phyloP scores from a whole-genome alignment of 805 yeast genomes.

The Clavispora asparagi region DNA sequence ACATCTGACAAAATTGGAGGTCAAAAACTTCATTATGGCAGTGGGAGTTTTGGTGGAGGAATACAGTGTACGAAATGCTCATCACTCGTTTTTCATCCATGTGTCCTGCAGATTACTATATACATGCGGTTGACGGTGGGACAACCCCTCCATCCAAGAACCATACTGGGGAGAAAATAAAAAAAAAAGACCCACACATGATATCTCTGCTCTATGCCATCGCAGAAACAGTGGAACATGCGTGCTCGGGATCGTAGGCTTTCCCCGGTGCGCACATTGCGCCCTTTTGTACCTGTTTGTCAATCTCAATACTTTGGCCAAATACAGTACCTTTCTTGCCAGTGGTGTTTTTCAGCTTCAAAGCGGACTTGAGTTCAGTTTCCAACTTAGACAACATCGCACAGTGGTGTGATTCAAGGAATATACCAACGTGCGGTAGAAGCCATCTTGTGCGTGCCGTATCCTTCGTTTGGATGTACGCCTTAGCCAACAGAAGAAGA shows the following conservation, averaged over 20 bases:
- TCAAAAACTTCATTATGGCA: slow-evolving; percentile 75
- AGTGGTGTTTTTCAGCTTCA: background rate
- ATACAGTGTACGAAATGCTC: background rate
- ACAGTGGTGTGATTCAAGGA: background rate
- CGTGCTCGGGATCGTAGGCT: background rate
- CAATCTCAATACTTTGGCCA: background rate
- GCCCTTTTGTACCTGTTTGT: background rate
- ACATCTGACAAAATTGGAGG: slow-evolving; percentile 96
- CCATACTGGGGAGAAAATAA: background rate
- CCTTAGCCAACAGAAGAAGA: slow-evolving; percentile 5
- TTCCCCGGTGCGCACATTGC: background rate
- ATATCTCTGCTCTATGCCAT: background rate
- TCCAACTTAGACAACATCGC: background rate
- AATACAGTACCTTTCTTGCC: background rate
- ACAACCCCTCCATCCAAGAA: background rate
- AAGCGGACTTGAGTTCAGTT: background rate
- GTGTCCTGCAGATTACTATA: slow-evolving; percentile 1
- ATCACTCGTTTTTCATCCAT: background rate
- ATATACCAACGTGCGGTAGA: slow-evolving; percentile 1
- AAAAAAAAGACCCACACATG: background rate
- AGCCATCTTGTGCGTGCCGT: slow-evolving; percentile 11
- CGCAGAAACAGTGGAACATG: background rate
- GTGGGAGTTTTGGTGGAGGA: background rate
- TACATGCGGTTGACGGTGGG: background rate
- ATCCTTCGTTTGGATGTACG: slow-evolving; percentile 6